Evolutionary conservation across 176 grass and related monocot genomes (phyloP), one percentile per base, ranked within the genome.

Genomic region (Zea luxurians): DNA sequence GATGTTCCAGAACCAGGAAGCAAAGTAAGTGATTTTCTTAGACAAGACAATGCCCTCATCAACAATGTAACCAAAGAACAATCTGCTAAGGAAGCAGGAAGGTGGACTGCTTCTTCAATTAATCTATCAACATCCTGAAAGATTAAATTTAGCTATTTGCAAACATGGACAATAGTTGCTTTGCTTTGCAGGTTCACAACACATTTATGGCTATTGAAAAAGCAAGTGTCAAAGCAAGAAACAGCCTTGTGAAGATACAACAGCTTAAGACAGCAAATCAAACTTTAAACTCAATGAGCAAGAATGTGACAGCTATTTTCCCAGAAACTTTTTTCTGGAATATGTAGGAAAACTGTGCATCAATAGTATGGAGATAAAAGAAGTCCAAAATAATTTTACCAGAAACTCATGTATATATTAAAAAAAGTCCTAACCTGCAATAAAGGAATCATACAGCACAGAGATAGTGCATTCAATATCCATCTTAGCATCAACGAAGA

Each of bases 381-480:
- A n/a, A n/a, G n/a, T n/a, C n/a, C n/a, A n/a, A n/a, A n/a, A n/a
- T n/a, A n/a, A n/a, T n/a, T n/a, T n/a, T n/a, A n/a, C n/a, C n/a
- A 62, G 12, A 42, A 53, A 41, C 10, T 7, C 6, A 34, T 3
- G 0, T 45, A 42, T 6, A 66, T n/a, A n/a, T n/a, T n/a, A n/a
- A n/a, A n/a, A 55, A 7, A 54, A 13, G 54, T 42, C 10, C 17
- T 13, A 44, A 97, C 94, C 94, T 88, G 50, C 69, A 75, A 74
- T n/a, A 65, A 86, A 34, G 94, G 91, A 71, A 91, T 81, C 74
- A 37, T 83, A 73, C 46, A 82, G 83, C 87, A 90, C 63, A 91
- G 89, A 37, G 94, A 93, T 8, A 93, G 57, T 38, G 90, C 82
- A 35, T 43, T 86, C 84, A 80, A 78, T 48, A 87, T 88, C 91